These are phyloP conservation scores for Priceomyces fermenticarens DNA, from an alignment of 805 yeast genomes.

Conservation along the genomic window DNA sequence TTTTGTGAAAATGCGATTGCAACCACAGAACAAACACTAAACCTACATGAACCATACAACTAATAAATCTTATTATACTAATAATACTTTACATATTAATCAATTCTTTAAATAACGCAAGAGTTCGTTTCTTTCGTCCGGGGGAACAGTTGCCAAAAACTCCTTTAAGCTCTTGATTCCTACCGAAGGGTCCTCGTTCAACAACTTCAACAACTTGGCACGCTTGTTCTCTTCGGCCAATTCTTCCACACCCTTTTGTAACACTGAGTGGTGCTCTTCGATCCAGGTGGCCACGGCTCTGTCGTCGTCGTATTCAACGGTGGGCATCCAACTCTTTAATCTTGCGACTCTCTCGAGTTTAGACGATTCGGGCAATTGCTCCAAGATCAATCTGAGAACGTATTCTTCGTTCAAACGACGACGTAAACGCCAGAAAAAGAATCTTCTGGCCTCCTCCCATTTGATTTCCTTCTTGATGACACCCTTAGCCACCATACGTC, in stretches of 20 bases:
- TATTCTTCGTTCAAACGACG: slow-evolving; percentile 93
- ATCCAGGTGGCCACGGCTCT: slow-evolving; percentile 79
- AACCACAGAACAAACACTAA: too few relatives aligned
- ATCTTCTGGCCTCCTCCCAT: slow-evolving; percentile 88
- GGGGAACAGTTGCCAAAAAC: slow-evolving; percentile 30
- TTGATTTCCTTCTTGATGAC: slow-evolving; percentile 80
- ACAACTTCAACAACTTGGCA: slow-evolving; percentile 56
- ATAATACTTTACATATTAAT: neutral
- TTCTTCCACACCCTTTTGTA: slow-evolving; percentile 59
- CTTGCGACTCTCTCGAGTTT: slow-evolving; percentile 84
- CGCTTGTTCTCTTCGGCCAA: slow-evolving; percentile 67
- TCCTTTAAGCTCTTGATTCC: slow-evolving; percentile 35
- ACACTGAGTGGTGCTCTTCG: slow-evolving; percentile 67
- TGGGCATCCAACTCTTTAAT: slow-evolving; percentile 83
- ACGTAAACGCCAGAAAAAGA: slow-evolving; percentile 98
- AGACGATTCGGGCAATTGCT: slow-evolving; percentile 50
- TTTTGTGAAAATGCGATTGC: neutral
- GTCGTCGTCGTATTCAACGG: slow-evolving; percentile 69
- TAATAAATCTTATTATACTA: too few relatives aligned
- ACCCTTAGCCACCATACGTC: slow-evolving; percentile 96
- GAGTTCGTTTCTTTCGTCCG: slow-evolving; percentile 30
- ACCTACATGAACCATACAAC: too few relatives aligned
- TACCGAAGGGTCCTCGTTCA: slow-evolving; percentile 28
- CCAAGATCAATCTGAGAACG: slow-evolving; percentile 69
- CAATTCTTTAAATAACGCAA: slow-evolving; percentile 20